Percentiles rank a stretch among this genome's conserved stretches.
phyloP scores from a whole-genome alignment of 805 yeast genomes.

The Dipodascus albidus region DNA sequence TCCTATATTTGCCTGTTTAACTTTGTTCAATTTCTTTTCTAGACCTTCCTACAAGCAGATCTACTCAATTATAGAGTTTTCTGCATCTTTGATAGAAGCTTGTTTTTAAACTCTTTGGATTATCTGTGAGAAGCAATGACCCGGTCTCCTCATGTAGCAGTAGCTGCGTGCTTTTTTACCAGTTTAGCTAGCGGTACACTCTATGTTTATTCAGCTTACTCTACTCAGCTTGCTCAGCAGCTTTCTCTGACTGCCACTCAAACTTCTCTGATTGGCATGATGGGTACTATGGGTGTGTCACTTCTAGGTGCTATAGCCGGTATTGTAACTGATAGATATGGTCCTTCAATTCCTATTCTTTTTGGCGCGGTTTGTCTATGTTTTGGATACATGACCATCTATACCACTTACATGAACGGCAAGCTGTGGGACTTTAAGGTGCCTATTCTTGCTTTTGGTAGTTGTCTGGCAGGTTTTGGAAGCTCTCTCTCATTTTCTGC shows the following conservation, averaged over 20 bases:
- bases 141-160: background rate
- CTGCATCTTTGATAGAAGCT: too few relatives aligned
- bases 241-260: constrained; percentile 50
- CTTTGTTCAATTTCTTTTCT: too few relatives aligned
- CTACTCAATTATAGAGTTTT: too few relatives aligned
- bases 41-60: too few relatives aligned
- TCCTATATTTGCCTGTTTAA: background rate
- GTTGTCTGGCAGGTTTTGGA: constrained; percentile 45
- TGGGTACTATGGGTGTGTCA: constrained; percentile 52
- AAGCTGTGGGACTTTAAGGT: constrained; percentile 17
- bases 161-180: constrained; percentile 11
- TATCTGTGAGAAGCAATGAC: background rate
- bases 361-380: constrained; percentile 40
- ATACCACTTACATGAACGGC: constrained; percentile 31
- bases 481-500: constrained; percentile 55
- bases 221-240: constrained; percentile 54
- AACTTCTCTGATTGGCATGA: constrained; percentile 46
- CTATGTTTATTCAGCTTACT: constrained; percentile 57
- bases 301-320: constrained; percentile 25
- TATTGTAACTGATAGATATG: constrained; percentile 14
- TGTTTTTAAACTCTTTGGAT: too few relatives aligned
- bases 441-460: constrained; percentile 29
- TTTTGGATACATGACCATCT: constrained; percentile 45
- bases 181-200: constrained; percentile 42
- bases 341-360: constrained; percentile 29